phyloP scores from a whole-genome alignment of 2,329 filamentous ascomycete species.

The Cladorrhinum sp. region DNA sequence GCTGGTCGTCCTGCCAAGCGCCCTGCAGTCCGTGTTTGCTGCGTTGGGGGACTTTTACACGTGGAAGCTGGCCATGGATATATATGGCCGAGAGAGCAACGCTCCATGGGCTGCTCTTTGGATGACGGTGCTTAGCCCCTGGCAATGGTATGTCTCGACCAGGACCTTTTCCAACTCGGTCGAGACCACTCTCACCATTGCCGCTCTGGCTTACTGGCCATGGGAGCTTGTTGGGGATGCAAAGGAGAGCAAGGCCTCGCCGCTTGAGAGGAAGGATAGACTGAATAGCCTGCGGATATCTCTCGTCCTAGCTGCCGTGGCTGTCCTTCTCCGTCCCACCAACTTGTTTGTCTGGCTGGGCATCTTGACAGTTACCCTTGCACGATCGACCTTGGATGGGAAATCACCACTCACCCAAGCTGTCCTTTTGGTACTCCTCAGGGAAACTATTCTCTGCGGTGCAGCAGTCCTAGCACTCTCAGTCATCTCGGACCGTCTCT shows the following conservation, averaged over 20 bases:
- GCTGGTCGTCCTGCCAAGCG: constrained; percentile 69
- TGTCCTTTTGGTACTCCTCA: constrained; percentile 51
- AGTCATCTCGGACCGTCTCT: constrained; percentile 66
- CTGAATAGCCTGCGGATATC: constrained; percentile 55
- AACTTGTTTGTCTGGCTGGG: constrained; percentile 82
- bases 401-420: constrained; percentile 42
- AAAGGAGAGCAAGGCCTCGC: constrained; percentile 39
- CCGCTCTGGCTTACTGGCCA: constrained; percentile 80
- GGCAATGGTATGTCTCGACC: constrained; percentile 96
- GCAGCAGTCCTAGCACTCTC: constrained; percentile 61
- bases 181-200: constrained; percentile 81
- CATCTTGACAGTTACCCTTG: constrained; percentile 53
- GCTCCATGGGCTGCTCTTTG: constrained; percentile 68
- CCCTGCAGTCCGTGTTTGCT: constrained; percentile 73
- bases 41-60: constrained; percentile 81
- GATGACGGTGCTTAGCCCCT: constrained; percentile 73
- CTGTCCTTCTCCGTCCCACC: constrained; percentile 84
- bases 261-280: constrained; percentile 26
- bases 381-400: constrained; percentile 35
- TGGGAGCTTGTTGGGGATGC: constrained; percentile 64
- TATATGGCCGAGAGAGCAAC: constrained; percentile 66
- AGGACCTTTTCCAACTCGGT: constrained; percentile 92
- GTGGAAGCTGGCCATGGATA: constrained; percentile 71
- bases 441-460: constrained; percentile 64
- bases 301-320: constrained; percentile 72